phyloP scores from a whole-genome alignment of 179 eudicot genomes.

The Amaranthus tricolor region DNA sequence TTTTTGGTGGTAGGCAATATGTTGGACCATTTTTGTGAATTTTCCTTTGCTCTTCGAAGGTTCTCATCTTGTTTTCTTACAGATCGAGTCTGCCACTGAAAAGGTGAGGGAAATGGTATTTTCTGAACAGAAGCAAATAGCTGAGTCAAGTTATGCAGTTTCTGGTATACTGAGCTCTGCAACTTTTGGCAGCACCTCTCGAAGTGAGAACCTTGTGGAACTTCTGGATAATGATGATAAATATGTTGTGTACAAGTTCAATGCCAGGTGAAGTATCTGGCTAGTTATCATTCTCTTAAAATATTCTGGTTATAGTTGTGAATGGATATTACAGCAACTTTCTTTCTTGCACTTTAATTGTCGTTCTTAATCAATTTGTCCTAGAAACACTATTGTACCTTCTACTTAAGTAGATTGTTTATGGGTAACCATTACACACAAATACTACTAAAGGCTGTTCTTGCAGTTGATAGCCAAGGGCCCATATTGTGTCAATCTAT shows the following conservation, averaged over 20 bases:
- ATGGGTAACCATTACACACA: background rate
- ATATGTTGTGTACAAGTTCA: constrained; percentile 57
- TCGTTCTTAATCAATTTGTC: background rate
- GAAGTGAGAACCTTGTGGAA: constrained; percentile 68
- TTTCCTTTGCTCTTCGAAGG: no score
- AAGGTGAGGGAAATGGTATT: constrained; percentile 50
- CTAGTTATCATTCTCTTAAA: background rate
- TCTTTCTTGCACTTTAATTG: background rate
- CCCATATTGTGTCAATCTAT: background rate
- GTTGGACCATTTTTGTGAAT: no score
- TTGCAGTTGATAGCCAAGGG: background rate
- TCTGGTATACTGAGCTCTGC: constrained; percentile 65
- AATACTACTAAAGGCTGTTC: background rate
- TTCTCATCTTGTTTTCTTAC: constrained; percentile 10
- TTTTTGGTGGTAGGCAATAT: no score
- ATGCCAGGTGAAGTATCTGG: constrained; percentile 42
- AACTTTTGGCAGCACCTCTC: constrained; percentile 53
- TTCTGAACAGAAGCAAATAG: constrained; percentile 51
- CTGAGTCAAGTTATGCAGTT: constrained; percentile 58
- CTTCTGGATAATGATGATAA: constrained; percentile 49
- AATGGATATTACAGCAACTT: no score
- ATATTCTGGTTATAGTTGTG: background rate
- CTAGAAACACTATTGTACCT: background rate
- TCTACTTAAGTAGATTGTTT: background rate
- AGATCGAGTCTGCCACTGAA: constrained; percentile 59